Percentiles rank a stretch among this genome's conserved stretches.
phyloP scores from a whole-genome alignment of 768 basidiomycete species.

The Serendipita sp. region DNA sequence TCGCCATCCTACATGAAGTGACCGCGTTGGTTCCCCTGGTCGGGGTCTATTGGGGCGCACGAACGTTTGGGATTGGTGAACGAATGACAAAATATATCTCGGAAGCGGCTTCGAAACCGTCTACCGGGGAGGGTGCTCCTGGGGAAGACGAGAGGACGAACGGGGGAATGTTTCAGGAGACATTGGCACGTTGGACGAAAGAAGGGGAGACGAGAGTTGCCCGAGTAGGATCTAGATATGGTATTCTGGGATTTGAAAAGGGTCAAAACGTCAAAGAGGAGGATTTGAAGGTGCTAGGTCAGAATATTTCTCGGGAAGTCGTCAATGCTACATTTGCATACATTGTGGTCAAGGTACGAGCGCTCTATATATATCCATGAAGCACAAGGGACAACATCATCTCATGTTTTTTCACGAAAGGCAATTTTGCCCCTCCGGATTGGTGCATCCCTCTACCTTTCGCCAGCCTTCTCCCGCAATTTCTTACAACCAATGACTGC shows the following conservation, averaged over 20 bases:
- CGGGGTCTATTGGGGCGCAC: conserved; percentile 54
- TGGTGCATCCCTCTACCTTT: conserved; percentile 52
- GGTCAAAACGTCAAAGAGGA: conserved; percentile 14
- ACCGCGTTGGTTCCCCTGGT: conserved; percentile 68
- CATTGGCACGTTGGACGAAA: conserved; percentile 45
- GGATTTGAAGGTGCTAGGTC: conserved; percentile 12
- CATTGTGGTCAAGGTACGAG: conserved; percentile 53
- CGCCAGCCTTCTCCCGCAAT: conserved; percentile 54
- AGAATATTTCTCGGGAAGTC: conserved; percentile 51
- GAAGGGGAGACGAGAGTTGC: conserved; percentile 63
- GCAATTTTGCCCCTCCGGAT: conserved; percentile 60
- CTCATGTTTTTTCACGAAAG: conserved; percentile 23
- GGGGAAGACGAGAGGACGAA: conserved; percentile 9
- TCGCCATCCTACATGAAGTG: conserved; percentile 70
- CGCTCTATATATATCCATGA: too few relatives aligned
- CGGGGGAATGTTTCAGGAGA: conserved; percentile 27
- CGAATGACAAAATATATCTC: conserved; percentile 33
- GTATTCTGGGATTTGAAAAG: conserved; percentile 64
- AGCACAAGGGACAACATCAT: not conserved
- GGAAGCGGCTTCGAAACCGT: conserved; percentile 14
- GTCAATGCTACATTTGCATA: conserved; percentile 77
- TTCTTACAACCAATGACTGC: conserved; percentile 44
- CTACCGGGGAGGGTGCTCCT: conserved; percentile 4
- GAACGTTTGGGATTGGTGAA: conserved; percentile 54
- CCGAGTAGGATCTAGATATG: conserved; percentile 61